phyloP scores from a whole-genome alignment of 1,284 basidiomycete genomes.

The Heterobasidion parviporum region DNA sequence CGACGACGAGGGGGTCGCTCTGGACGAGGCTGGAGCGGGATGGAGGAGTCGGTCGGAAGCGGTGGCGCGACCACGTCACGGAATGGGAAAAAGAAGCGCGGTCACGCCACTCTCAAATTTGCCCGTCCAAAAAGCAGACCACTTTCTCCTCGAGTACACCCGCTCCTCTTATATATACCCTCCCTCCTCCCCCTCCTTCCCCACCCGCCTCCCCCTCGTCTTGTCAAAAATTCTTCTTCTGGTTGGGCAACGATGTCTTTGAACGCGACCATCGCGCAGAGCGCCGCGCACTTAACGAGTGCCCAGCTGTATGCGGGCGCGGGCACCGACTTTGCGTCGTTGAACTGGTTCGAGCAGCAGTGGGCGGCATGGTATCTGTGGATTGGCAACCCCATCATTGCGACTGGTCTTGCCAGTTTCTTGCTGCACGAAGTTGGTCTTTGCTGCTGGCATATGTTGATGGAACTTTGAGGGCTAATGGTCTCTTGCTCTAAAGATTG shows the following conservation, averaged over 20 bases:
- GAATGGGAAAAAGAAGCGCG: background rate
- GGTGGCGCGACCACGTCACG: background rate
- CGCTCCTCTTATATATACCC: background rate
- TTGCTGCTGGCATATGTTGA: slow-evolving; percentile 1
- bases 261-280: slow-evolving; percentile 5
- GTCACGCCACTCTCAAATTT: slow-evolving; percentile 1
- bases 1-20: background rate
- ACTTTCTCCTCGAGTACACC: background rate
- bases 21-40: background rate
- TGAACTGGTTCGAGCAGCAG: slow-evolving; percentile 70
- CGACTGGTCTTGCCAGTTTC: slow-evolving; percentile 93
- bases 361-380: slow-evolving; percentile 83
- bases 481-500: slow-evolving; percentile 45
- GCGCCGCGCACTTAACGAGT: slow-evolving; percentile 11
- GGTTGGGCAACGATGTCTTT: slow-evolving; percentile 7
- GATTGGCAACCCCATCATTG: slow-evolving; percentile 88
- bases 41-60: background rate
- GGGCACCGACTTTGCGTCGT: slow-evolving; percentile 50
- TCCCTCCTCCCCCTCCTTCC: background rate
- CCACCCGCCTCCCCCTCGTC: background rate
- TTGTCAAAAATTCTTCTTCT: background rate
- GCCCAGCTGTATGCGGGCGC: slow-evolving; percentile 41
- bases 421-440: slow-evolving; percentile 81
- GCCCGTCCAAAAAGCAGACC: slow-evolving; percentile 1
- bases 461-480: background rate